These are phyloP conservation scores for Erigeron canadensis DNA, from an alignment of 129 eudicot genomes.

Conservation along the genomic window DNA sequence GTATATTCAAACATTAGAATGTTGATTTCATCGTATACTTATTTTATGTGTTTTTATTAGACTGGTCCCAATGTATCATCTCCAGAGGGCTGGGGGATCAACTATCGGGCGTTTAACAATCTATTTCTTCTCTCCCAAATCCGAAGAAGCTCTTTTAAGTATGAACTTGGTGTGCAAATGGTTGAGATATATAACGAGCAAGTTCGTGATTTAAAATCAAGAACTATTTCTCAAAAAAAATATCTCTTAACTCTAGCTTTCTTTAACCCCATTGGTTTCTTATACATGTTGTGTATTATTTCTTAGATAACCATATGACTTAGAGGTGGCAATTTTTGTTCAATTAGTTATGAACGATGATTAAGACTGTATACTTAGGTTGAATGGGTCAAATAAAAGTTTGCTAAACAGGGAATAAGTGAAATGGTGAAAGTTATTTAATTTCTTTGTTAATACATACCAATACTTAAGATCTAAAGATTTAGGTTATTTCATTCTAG, in stretches of 20 bases:
- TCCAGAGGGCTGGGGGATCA: constrained; percentile 82
- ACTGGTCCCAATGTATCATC: constrained; percentile 71
- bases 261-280: neutral
- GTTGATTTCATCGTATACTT: neutral
- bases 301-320: constrained; percentile 1
- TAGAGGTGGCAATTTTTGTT: neutral
- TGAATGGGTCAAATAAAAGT: too few relatives aligned
- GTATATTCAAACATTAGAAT: neutral
- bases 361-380: too few relatives aligned
- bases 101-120: constrained; percentile 83
- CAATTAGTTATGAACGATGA: too few relatives aligned
- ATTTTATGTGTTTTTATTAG: constrained; percentile 32
- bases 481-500: neutral
- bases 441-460: neutral
- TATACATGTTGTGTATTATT: neutral
- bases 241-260: constrained; percentile 54
- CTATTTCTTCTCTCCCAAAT: constrained; percentile 70
- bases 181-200: constrained; percentile 90
- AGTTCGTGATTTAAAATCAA: constrained; percentile 75
- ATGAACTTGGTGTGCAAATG: constrained; percentile 90
- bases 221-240: constrained; percentile 50
- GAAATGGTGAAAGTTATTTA: neutral
- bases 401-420: too few relatives aligned
- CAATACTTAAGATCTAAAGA: neutral
- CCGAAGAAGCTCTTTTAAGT: constrained; percentile 56